Base-by-base conservation (phyloP, 805 yeast species). In the Candida endomychidarum region DNA sequence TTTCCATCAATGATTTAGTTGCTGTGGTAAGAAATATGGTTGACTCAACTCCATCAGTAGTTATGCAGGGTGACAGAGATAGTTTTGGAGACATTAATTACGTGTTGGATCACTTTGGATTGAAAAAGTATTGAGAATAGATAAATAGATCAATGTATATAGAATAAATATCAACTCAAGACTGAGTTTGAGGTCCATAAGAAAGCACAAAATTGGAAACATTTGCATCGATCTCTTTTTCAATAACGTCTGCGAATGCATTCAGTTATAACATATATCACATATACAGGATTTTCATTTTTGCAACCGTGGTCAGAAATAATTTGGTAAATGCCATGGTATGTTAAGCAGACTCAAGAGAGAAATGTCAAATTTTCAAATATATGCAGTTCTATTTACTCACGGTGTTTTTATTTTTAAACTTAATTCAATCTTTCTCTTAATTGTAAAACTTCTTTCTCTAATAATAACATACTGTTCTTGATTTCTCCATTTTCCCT, bases 61-160 rank as follows among this genome's bases (percentile, higher is more conserved):
- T 89, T 6, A 78, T 88, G 71, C 95, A 88, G 69, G 98, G 98
- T 40, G 80, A 84, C 38, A 76, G 95, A 54, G 89, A 81, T 30
- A 65, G 78, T 9, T 88, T 90, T 61, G 97, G 97, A 9, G 96
- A 93, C 58, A 81, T 91, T 14, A 77, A 77, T 17, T 75, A 64
- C 9, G 78, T 81, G 17, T 65, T 87, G 46, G 72, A 70, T 42
- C 72, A 75, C 42, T 86, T 82, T 54, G 97, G 96, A 16, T 25
- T 38, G 14, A 31, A 38, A n/a, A 27, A 19, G 4, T 38, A 38
- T 22, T 23, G 28, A 33, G 8, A n/a, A n/a, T n/a, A n/a, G n/a
- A n/a, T n/a, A n/a, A n/a, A n/a, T 22, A 28, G 20, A 28, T 9
- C 11, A 24, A 22, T 37, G 35, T 29, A 37, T 22, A 37, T 37